Evolutionary conservation across 805 yeast genomes (phyloP), one percentile per base, ranked within the genome.

Genomic region (Blastobotrys americana): DNA sequence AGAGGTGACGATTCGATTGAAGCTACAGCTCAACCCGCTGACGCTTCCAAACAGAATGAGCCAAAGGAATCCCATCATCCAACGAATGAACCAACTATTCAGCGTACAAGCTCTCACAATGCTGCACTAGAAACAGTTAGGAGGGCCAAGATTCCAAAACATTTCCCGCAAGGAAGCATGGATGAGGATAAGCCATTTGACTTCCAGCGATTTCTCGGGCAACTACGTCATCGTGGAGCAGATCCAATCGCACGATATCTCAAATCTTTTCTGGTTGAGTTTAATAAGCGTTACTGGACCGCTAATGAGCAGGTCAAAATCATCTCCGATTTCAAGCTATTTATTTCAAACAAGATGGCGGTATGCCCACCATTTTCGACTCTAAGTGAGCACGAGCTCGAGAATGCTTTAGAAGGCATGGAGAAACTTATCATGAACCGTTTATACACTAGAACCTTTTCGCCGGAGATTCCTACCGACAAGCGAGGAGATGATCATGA

Each of bases 361-460:
- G 59, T 68, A 13, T 80, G 70, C 55, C 83, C 82, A 49, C 97
- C 97, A 1, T 90, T 93, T 61, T 72, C 77, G 18, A 66, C 76
- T 2, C 72, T 86, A 68, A 78, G 77, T 15, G 74, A 71, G 2
- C 69, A 70, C 17, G 79, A 74, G 43, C 65, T 84, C 41, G 78
- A 72, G 33, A 87, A 89, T 57, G 81, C 95, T 2, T 68, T 80
- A 52, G 97, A 88, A 55, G 98, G 98, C 0, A 71, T 93, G 55
- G 99, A 93, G 63, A 93, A 93, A 61, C 71, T 93, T 36, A 72
- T 94, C 6, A 86, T 89, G 95, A 89, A 90, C 45, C 72, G 95
- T 51, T 64, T 94, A 2, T 89, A 87, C 60, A 70, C 71, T 1
- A 77, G 75, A 44, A 82, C 90, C 23, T 94, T 84, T 58, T 79